phyloP scores from a whole-genome alignment of 768 basidiomycete genomes.

The Crassisporium funariophilum region DNA sequence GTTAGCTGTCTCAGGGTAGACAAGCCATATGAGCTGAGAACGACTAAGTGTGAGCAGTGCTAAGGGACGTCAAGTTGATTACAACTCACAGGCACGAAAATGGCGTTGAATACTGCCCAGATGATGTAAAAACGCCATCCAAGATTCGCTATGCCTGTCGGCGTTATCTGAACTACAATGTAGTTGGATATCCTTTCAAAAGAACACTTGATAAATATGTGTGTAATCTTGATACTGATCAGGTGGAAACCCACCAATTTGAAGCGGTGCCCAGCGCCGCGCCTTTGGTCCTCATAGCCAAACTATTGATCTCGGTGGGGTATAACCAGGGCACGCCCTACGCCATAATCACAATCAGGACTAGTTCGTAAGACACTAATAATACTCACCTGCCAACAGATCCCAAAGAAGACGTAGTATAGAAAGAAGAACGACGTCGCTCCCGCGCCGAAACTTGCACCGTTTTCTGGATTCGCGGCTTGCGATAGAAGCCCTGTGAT shows the following conservation, averaged over 20 bases:
- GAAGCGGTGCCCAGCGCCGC: conserved; percentile 50
- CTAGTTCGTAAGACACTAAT: background rate
- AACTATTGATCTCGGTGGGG: conserved; percentile 52
- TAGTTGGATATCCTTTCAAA: conserved; percentile 48
- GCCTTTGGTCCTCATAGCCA: conserved; percentile 52
- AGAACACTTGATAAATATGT: background rate
- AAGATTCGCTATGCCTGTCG: conserved; percentile 44
- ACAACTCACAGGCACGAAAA: conserved; percentile 47
- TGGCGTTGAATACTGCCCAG: conserved; percentile 49
- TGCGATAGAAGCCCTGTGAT: conserved; percentile 45
- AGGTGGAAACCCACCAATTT: conserved; percentile 38
- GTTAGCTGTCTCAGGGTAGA: conserved; percentile 55
- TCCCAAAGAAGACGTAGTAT: conserved; percentile 53
- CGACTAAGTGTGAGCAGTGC: background rate
- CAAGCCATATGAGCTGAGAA: conserved; percentile 43
- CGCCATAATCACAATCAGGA: too few species aligned
- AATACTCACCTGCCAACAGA: conserved; percentile 50
- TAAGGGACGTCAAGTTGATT: background rate
- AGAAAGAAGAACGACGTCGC: conserved; percentile 53
- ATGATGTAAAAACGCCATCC: conserved; percentile 54
- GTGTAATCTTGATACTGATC: background rate
- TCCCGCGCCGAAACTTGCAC: conserved; percentile 40
- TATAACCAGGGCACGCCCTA: conserved; percentile 54
- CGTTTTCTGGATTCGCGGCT: conserved; percentile 30
- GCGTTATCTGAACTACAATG: conserved; percentile 52